phyloP scores from a whole-genome alignment of 2,329 filamentous ascomycete species.

The Helminthosporium solani region DNA sequence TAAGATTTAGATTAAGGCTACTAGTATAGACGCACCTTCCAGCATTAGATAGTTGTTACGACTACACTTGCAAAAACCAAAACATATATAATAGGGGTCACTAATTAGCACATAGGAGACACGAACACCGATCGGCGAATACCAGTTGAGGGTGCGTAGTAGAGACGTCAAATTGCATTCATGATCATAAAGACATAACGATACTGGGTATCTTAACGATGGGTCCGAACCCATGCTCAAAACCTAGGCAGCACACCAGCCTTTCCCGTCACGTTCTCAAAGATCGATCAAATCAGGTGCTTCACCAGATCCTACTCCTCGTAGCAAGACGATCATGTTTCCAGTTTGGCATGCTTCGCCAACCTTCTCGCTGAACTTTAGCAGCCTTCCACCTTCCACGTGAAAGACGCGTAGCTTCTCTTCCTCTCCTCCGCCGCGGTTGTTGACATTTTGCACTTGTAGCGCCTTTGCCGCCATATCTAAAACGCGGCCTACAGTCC shows the following conservation, averaged over 20 bases:
- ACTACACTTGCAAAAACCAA: too few species aligned
- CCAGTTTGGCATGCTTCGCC: constrained; percentile 72
- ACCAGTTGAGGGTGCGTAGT: too few species aligned
- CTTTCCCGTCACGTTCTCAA: constrained; percentile 10
- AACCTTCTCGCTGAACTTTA: constrained; percentile 87
- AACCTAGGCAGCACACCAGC: background rate
- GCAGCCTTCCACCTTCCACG: constrained; percentile 80
- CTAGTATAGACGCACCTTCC: too few species aligned
- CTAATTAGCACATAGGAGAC: too few species aligned
- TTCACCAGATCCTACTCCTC: constrained; percentile 78
- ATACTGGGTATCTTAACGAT: background rate
- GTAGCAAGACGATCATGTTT: constrained; percentile 84
- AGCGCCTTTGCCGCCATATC: constrained; percentile 75
- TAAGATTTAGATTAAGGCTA: too few species aligned
- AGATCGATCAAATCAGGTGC: constrained; percentile 65
- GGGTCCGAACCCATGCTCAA: background rate
- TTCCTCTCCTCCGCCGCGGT: constrained; percentile 71
- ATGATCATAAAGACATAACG: constrained; percentile 1
- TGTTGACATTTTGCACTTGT: constrained; percentile 83
- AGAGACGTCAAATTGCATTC: too few species aligned
- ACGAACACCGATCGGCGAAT: too few species aligned
- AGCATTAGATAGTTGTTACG: too few species aligned
- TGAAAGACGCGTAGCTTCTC: constrained; percentile 86
- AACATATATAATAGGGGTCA: too few species aligned
- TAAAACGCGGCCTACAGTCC: constrained; percentile 82